Percentiles rank a stretch among this genome's conserved stretches.
phyloP scores from a whole-genome alignment of 164 flowering plant genomes.

The Magnolia kwangsiensis region DNA sequence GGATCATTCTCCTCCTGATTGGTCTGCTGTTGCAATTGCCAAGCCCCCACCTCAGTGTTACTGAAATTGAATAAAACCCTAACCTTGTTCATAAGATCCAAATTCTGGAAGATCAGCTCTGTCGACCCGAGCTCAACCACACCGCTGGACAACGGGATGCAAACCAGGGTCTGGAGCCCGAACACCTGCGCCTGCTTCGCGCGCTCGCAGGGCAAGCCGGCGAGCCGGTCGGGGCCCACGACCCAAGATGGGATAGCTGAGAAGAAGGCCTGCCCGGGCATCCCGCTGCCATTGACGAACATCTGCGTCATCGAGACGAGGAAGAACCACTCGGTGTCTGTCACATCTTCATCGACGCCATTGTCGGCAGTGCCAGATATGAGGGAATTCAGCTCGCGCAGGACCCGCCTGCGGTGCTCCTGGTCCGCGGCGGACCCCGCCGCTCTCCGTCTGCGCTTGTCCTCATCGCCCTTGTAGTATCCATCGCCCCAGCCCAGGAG shows the following conservation, averaged over 20 bases:
- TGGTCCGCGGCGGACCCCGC: slow-evolving; percentile 50
- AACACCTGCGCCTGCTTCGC: slow-evolving; percentile 64
- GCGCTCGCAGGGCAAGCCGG: slow-evolving; percentile 54
- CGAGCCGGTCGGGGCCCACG: slow-evolving; percentile 50
- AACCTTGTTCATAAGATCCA: slow-evolving; percentile 76
- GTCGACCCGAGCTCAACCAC: slow-evolving; percentile 89
- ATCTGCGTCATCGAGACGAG: slow-evolving; percentile 85
- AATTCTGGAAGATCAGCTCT: slow-evolving; percentile 51
- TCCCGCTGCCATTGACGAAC: slow-evolving; percentile 52
- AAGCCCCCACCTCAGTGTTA: slow-evolving; percentile 28
- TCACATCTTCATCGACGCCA: slow-evolving; percentile 76
- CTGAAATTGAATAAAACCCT: slow-evolving; percentile 58
- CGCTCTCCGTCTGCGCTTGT: slow-evolving; percentile 19
- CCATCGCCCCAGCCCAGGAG: slow-evolving; percentile 89
- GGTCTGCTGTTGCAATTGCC: slow-evolving; percentile 21
- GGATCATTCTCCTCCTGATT: slow-evolving; percentile 63
- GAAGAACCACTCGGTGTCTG: slow-evolving; percentile 96
- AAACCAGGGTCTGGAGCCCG: slow-evolving; percentile 83
- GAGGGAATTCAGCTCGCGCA: slow-evolving; percentile 73
- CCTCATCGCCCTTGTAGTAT: slow-evolving; percentile 77
- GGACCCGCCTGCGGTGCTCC: slow-evolving; percentile 67
- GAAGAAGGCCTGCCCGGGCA: slow-evolving; percentile 77
- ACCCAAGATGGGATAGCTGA: slow-evolving; percentile 52
- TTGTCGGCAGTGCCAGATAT: slow-evolving; percentile 59
- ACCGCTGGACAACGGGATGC: slow-evolving; percentile 65